Conservation (phyloP, 257 asterid species). For the Solanum lycopersicoides region DNA sequence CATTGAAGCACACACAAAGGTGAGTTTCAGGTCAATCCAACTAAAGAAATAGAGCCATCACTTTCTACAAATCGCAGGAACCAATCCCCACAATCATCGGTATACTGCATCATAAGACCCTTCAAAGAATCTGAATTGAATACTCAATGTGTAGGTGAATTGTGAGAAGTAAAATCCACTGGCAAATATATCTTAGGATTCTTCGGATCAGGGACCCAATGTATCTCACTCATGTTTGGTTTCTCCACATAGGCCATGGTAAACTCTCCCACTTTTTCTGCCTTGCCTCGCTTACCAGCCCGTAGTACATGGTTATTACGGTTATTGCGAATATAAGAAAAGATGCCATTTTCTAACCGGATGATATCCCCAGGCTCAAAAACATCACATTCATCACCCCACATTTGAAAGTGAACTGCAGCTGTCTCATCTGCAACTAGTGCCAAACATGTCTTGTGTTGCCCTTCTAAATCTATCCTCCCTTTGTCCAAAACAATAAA, state of each 20-base stretch:
- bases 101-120: not conserved
- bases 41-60: not conserved
- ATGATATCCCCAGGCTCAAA: conserved; percentile 57
- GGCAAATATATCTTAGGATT: conserved; percentile 32
- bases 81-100: not conserved
- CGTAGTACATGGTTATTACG: conserved; percentile 22
- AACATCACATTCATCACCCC: conserved; percentile 70
- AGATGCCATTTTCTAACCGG: conserved; percentile 42
- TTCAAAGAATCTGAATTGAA: not conserved
- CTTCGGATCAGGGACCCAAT: conserved; percentile 35
- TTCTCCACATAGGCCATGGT: conserved; percentile 58
- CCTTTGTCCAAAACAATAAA: conserved; percentile 68
- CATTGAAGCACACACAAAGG: not conserved
- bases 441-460: conserved; percentile 35
- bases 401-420: conserved; percentile 69
- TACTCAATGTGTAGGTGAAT: conserved; percentile 22
- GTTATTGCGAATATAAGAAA: conserved; percentile 41
- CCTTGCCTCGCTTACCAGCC: conserved; percentile 68
- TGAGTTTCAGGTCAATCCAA: not conserved
- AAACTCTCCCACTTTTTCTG: conserved; percentile 54
- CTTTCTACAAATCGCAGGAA: not conserved
- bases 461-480: conserved; percentile 19
- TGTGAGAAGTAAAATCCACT: conserved; percentile 29
- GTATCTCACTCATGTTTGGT: conserved; percentile 64
- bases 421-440: conserved; percentile 83